A percentile compares a stretch with the other conserved stretches of the same genome.
Conservation (phyloP, 2,329 filamentous ascomycete genomes). For the Rutstroemia sp. region DNA sequence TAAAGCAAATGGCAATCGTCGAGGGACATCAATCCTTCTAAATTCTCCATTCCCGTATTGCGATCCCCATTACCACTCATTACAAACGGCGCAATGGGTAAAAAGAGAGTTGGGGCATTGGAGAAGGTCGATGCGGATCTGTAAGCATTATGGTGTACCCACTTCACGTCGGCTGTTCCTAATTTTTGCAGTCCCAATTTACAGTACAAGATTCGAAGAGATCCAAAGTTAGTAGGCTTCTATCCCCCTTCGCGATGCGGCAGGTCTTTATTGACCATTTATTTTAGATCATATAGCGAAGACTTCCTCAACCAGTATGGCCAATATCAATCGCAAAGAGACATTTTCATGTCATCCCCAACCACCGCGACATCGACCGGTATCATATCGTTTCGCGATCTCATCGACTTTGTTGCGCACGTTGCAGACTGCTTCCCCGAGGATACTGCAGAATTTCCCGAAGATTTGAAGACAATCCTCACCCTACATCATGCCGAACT, state of each 20-base stretch:
- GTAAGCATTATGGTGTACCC: slow-evolving; percentile 34
- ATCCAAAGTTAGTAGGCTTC: slow-evolving; percentile 57
- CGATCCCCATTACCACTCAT: neutral
- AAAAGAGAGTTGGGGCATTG: slow-evolving; percentile 83
- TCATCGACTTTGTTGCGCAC: slow-evolving; percentile 90
- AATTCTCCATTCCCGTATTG: too few species aligned
- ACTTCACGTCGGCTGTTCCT: too few species aligned
- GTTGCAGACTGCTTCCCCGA: slow-evolving; percentile 89
- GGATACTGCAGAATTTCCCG: slow-evolving; percentile 67
- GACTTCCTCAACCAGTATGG: slow-evolving; percentile 84
- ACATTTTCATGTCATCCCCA: slow-evolving; percentile 84
- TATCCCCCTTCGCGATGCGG: neutral
- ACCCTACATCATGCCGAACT: slow-evolving; percentile 75
- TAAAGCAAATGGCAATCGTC: neutral
- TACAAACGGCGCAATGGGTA: slow-evolving; percentile 52
- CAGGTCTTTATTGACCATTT: slow-evolving; percentile 7
- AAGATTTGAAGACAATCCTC: slow-evolving; percentile 75
- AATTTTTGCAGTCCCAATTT: slow-evolving; percentile 58
- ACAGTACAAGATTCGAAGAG: slow-evolving; percentile 84
- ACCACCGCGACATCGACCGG: slow-evolving; percentile 69
- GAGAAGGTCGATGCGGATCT: slow-evolving; percentile 93
- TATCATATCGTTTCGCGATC: slow-evolving; percentile 76
- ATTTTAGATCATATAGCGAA: slow-evolving; percentile 69
- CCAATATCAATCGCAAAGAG: slow-evolving; percentile 84
- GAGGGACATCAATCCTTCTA: too few species aligned